Base-by-base conservation (phyloP, 1,284 basidiomycete genomes). In the Malassezia sympodialis region DNA sequence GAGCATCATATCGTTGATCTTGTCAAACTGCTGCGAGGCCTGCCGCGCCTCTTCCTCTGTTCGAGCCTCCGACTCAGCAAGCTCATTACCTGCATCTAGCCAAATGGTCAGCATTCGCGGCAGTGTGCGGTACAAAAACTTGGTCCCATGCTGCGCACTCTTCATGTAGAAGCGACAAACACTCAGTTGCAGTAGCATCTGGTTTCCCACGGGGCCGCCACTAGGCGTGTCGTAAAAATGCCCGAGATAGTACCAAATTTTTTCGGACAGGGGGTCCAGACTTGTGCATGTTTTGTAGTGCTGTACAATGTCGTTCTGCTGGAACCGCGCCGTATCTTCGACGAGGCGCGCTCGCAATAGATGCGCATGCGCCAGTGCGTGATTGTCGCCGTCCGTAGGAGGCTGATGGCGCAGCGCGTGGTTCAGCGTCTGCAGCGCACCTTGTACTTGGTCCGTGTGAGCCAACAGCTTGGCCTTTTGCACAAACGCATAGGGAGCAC, bases 101-200 rank as follows among this genome's bases (percentile, higher is more conserved):
- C 93, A 99, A 40, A 99, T 82, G 0, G 91, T 98, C 12, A 98
- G 80, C 60, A 96, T 80, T 32, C 94, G 83, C 0, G 94, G 93
- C 66, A 98, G 82, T 0, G 90, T 91, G 73, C 96, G 91, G 75
- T 93, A 98, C 46, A 96, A 87, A 76, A 87, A 96, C 78, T 98
- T 98, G 42, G 90, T 90, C 11, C 94, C 94, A 65, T 81, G 78
- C 65, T 80, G 79, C 51, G 93, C 83, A 0, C 90, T 87, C 60
- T 81, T 83, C 4, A 82, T 79, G 66, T 86, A 96, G 47, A 84
- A 80, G 61, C 80, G 64, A 87, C 79, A 8, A 82, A 88, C 58
- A 80, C 80, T 34, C 79, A 59, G 56, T 45, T 66, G 65, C 31
- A 67, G 58, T 49, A 61, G 57, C 31, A 65, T 59, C 47, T 58